A percentile compares a stretch with the other conserved stretches of the same genome.
phyloP scores from a whole-genome alignment of 306 rosid species.

The Macrotyloma uniflorum region DNA sequence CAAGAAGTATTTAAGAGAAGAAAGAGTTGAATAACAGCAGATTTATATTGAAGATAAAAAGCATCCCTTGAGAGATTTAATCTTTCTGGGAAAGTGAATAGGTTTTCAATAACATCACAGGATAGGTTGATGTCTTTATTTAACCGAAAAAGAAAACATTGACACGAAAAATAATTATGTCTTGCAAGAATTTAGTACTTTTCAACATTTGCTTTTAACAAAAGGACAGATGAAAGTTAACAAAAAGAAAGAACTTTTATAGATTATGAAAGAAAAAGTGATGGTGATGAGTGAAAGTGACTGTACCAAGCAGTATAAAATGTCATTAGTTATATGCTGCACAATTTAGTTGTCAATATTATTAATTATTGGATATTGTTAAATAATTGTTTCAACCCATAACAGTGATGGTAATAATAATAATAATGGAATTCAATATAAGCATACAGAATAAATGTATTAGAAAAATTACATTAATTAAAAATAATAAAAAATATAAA shows the following conservation, averaged over 20 bases:
- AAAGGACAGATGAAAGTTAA: slow-evolving; percentile 11
- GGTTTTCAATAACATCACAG: background rate
- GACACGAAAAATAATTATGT: background rate
- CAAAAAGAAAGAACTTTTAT: background rate
- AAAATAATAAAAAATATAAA: too few relatives aligned
- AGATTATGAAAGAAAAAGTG: background rate
- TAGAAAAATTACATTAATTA: background rate
- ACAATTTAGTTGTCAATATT: background rate
- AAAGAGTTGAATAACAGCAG: background rate
- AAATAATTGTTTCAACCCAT: background rate
- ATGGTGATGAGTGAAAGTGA: background rate
- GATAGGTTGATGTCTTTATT: background rate
- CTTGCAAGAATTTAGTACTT: background rate
- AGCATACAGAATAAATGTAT: background rate
- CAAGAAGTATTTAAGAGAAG: background rate
- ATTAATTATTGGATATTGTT: slow-evolving; percentile 6
- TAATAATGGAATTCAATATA: background rate
- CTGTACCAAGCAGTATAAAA: background rate
- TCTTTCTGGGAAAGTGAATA: background rate
- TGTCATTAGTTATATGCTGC: background rate
- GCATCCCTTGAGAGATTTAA: background rate
- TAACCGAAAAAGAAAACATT: background rate
- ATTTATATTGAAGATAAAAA: background rate
- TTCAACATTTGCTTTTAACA: background rate
- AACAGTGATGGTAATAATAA: background rate